Base-by-base conservation (phyloP, 306 rosid species). In the Gastrolobium bilobum region DNA sequence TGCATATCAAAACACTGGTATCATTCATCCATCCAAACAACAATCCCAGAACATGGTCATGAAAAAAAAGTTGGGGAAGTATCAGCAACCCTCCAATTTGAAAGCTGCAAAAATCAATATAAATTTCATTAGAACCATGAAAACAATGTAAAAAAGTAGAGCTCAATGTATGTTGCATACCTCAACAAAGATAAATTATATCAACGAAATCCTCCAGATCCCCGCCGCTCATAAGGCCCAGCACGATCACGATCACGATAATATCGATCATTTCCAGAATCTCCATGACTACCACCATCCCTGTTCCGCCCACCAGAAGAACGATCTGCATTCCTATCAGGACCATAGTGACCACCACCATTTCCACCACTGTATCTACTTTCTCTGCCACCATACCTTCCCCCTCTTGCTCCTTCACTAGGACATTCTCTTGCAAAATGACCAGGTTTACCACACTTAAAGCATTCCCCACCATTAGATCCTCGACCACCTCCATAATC, bases 381-480 rank as follows among this genome's bases (percentile, higher is more conserved):
- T 68, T 92, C 98, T 84, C 89, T 89, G 63, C 91, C 93, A 82
- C 96, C 89, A 80, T 90, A 90, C 86, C 79, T 93, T 50, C 96
- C 84, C 1, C 91, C 93, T 74, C 91, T 85, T 50, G 62, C 87
- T 81, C 96, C 98, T 86, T 91, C 97, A 89, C 93, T 65, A 51
- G 99, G 99, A 68, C 99, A 96, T 81, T 96, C 99, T 79, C 99
- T 82, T 13, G 99, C 99, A 89, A 96, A 96, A 90, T 96, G 99
- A 60, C 99, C 99, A 76, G 99, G 99, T 77, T 96, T 96, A 33
- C 99, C 99, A 68, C 99, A 96, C 84, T 93, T 96, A 71, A 91
- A 96, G 90, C 99, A 96, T 38, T 93, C 99, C 31, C 98, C 97
- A 40, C 97, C 94, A 60, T 84, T 86, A 69, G 89, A 83, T 34